phyloP scores from a whole-genome alignment of 768 basidiomycete species.

The Coprinopsis marcescibilis region DNA sequence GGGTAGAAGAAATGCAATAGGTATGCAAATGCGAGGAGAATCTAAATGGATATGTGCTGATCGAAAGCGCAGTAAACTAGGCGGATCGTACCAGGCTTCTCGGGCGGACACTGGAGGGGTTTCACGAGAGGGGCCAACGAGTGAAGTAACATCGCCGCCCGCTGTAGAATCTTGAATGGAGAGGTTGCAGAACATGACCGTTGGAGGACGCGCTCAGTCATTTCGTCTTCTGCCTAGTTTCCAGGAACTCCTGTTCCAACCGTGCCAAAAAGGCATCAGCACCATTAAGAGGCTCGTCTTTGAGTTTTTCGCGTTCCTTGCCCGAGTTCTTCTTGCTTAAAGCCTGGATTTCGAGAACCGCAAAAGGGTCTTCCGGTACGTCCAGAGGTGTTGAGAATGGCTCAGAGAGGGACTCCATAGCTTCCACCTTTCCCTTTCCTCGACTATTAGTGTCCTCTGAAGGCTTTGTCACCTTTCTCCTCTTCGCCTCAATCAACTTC shows the following conservation, averaged over 20 bases:
- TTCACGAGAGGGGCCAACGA: too few species aligned
- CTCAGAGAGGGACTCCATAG: neutral
- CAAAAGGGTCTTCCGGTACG: constrained; percentile 40
- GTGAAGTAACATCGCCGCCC: too few species aligned
- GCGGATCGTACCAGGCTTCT: too few species aligned
- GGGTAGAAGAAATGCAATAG: constrained; percentile 35
- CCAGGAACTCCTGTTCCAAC: constrained; percentile 57
- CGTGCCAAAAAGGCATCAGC: constrained; percentile 66
- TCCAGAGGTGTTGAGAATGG: neutral
- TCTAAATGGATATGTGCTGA: neutral
- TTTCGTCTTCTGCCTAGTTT: constrained; percentile 22
- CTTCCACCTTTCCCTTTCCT: constrained; percentile 8
- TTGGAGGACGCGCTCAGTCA: constrained; percentile 7
- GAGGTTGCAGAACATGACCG: too few species aligned
- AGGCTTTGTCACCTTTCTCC: constrained; percentile 41
- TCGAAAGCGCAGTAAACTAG: too few species aligned
- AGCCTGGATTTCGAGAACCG: constrained; percentile 37
- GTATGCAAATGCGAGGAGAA: neutral
- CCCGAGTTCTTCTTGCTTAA: constrained; percentile 20
- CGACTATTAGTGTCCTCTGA: too few species aligned
- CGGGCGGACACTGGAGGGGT: too few species aligned
- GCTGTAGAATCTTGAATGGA: too few species aligned
- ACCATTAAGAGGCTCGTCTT: constrained; percentile 20
- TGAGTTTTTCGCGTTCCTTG: constrained; percentile 14
- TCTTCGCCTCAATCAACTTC: constrained; percentile 58